These are phyloP conservation scores for Apiotrichum veenhuisii DNA, from an alignment of 1,284 basidiomycete species.

Conservation along the genomic window DNA sequence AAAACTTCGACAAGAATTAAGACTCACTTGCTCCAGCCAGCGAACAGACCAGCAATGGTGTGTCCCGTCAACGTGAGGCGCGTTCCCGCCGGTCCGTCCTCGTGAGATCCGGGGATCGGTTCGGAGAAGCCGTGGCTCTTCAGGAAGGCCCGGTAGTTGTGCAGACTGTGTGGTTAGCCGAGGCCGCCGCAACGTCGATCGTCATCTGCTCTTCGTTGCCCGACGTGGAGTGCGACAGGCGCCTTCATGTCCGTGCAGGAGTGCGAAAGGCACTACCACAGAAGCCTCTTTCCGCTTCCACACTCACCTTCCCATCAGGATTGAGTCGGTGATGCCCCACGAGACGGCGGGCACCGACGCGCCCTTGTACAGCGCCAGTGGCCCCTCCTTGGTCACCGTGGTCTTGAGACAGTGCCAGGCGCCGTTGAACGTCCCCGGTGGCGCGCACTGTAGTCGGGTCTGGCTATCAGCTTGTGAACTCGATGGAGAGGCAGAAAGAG, in stretches of 20 bases:
- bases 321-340: conserved; percentile 49
- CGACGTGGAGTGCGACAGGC: too few relatives aligned
- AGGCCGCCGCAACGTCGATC: too few relatives aligned
- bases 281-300: conserved; percentile 16
- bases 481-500: background rate
- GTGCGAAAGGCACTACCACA: too few relatives aligned
- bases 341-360: conserved; percentile 48
- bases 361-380: conserved; percentile 48
- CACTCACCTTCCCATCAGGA: conserved; percentile 48
- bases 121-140: conserved; percentile 41
- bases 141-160: conserved; percentile 47
- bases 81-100: conserved; percentile 2
- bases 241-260: too few relatives aligned
- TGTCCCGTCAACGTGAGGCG: conserved; percentile 45
- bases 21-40: conserved; percentile 50
- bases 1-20: too few relatives aligned
- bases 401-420: conserved; percentile 41
- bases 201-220: too few relatives aligned
- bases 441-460: conserved; percentile 42
- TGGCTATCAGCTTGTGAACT: conserved; percentile 7
- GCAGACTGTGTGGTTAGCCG: conserved; percentile 32
- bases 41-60: conserved; percentile 43
- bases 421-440: conserved; percentile 42
- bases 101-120: conserved; percentile 18
- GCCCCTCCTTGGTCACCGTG: conserved; percentile 28